Base-by-base conservation (phyloP, 768 basidiomycete genomes). In the Steccherinum ochraceum region DNA sequence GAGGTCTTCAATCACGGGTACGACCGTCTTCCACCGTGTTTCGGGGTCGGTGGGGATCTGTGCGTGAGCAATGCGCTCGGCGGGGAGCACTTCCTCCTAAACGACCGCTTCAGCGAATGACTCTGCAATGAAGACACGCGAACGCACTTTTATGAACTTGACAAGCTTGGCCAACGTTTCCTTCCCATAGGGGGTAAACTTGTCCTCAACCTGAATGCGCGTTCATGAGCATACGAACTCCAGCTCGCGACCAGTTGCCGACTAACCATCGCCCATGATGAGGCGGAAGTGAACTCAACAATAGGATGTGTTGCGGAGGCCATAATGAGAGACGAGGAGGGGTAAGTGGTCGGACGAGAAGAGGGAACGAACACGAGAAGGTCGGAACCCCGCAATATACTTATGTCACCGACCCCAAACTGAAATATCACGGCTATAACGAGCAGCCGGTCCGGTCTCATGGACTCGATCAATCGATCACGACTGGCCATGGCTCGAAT, bases 151-250 rank as follows among this genome's bases (percentile, higher is more conserved):
- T 49, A 94, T 76, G 66, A 98, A 99, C 26, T 70, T 70, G 62
- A 95, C 78, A 46, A 99, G 79, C 61, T 85, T 93, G 30, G 81
- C 77, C 35, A 99, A 74, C 3, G 81, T 88, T 59, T 93, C 86
- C 69, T 93, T 94, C 19, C 86, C 96, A 60, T 78, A 89, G 5
- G 85, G 80, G 4, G 92, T 90, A 77, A 98, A 90, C 72, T 91
- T 93, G 77, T 90, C 86, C 72, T 95, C 89, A 52, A 94, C 71
- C 89, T 92, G 48, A 7, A 35, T 7, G 7, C 30, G 30, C 30
- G 30, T 35, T 16, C 16, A 19, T 20, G 12, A 25, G 27, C 40
- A 27, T 12, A 2, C 45, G 51, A 2, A 35, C 50, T 60, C 18
- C 61, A 53, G 3, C 23, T 19, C 11, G 50, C 45, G 19, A 24